Evolutionary conservation across 768 basidiomycete genomes (phyloP).

Genomic region (Sarcodon sp.): DNA sequence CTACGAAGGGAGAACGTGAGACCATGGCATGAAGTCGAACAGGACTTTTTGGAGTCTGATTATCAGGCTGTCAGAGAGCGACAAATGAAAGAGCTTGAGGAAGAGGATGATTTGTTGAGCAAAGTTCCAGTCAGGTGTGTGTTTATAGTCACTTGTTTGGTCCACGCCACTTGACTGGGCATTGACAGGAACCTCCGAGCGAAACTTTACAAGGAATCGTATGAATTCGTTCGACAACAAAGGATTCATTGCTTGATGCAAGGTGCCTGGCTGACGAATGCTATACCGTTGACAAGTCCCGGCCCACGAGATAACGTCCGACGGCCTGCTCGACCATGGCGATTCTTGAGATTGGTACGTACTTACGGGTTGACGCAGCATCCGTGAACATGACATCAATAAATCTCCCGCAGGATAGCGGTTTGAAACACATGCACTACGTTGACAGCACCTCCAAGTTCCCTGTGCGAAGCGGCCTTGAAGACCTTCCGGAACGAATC

Average conservation of each 20-base stretch:
- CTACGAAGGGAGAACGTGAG: constrained; percentile 62
- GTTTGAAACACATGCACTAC: constrained; percentile 72
- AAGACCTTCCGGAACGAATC: constrained; percentile 80
- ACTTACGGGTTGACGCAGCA: not conserved
- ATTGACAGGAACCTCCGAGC: constrained; percentile 59
- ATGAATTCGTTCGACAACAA: constrained; percentile 81
- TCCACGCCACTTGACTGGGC: not conserved
- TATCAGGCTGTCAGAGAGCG: constrained; percentile 79
- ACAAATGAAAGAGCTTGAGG: constrained; percentile 83
- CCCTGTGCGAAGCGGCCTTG: constrained; percentile 65
- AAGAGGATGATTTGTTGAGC: constrained; percentile 77
- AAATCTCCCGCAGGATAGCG: constrained; percentile 44
- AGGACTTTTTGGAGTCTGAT: constrained; percentile 69
- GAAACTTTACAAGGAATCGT: constrained; percentile 82
- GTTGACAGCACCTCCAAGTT: constrained; percentile 75
- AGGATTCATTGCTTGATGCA: constrained; percentile 79
- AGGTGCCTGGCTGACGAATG: constrained; percentile 90
- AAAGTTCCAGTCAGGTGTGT: constrained; percentile 78
- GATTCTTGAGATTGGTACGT: constrained; percentile 75
- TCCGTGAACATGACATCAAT: not conserved
- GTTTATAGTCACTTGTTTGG: not conserved
- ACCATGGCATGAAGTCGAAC: constrained; percentile 76
- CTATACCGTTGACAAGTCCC: constrained; percentile 34
- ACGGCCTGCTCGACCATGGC: constrained; percentile 59
- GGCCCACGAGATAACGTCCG: constrained; percentile 35